Percentiles rank a stretch among this genome's conserved stretches.
phyloP scores from a whole-genome alignment of 257 asterid species.

The Penstemon eatonii region DNA sequence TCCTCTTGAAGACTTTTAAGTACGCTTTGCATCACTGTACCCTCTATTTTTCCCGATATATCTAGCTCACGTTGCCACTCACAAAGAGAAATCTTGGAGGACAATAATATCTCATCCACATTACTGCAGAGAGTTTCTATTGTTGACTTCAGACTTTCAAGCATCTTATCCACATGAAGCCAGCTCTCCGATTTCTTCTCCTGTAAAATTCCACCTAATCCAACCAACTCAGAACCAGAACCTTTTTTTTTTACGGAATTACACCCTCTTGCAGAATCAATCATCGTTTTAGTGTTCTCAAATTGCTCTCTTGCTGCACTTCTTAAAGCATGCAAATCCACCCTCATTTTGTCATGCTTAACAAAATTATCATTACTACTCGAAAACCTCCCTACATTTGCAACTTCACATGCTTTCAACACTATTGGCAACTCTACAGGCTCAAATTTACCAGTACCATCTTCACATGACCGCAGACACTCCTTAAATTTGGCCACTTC shows the following conservation, averaged over 20 bases:
- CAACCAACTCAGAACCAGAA: conserved; percentile 62
- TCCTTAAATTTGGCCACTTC: conserved; percentile 56
- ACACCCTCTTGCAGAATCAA: conserved; percentile 42
- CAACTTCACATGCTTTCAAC: conserved; percentile 18
- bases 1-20: conserved; percentile 45
- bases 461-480: conserved; percentile 31
- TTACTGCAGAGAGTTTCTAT: conserved; percentile 42
- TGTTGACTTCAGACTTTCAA: conserved; percentile 46
- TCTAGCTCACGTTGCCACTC: conserved; percentile 47
- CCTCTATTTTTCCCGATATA: conserved; percentile 48
- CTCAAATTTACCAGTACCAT: conserved; percentile 24
- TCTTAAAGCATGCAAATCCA: conserved; percentile 40
- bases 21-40: conserved; percentile 48
- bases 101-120: conserved; percentile 39
- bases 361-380: conserved; percentile 31
- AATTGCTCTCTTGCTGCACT: conserved; percentile 47
- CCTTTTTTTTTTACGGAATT: conserved; percentile 39
- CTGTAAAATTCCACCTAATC: conserved; percentile 51
- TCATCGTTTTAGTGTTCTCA: conserved; percentile 50
- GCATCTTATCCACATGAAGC: conserved; percentile 39
- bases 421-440: conserved; percentile 21
- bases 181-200: conserved; percentile 50
- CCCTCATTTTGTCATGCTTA: conserved; percentile 48
- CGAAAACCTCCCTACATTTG: conserved; percentile 24
- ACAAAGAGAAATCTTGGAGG: conserved; percentile 41